Evolutionary conservation across 176 grass and related monocot species (phyloP).

Genomic region (Chrysopogon serrulatus): DNA sequence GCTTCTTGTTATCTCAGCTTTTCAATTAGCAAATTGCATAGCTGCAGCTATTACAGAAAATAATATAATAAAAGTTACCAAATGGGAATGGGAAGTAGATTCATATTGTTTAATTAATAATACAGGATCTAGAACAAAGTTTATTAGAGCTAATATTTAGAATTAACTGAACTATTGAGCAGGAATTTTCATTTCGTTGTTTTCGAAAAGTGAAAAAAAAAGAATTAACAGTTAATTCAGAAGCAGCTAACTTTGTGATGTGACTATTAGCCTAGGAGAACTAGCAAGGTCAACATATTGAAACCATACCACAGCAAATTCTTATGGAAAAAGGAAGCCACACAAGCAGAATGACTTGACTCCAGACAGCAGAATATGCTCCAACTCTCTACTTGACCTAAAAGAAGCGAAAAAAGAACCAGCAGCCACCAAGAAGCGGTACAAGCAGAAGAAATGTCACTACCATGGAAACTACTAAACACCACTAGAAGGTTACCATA

Average conservation of each 20-base stretch:
- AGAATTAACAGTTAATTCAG: neutral
- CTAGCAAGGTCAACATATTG: neutral
- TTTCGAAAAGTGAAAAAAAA: neutral
- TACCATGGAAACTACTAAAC: neutral
- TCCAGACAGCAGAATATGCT: neutral
- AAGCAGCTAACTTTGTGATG: neutral
- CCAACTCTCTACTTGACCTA: neutral
- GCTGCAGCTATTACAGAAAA: neutral
- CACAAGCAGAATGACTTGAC: conserved; percentile 18
- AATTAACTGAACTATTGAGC: neutral
- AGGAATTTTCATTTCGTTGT: neutral
- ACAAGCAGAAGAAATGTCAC: neutral
- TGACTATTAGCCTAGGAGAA: neutral
- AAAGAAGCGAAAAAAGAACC: conserved; percentile 3
- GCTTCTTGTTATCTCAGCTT: neutral
- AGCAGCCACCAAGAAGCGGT: conserved; percentile 1
- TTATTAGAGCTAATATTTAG: neutral
- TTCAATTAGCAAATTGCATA: neutral
- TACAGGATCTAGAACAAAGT: neutral
- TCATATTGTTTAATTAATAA: no score
- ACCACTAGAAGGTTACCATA: neutral
- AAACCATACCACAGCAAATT: neutral
- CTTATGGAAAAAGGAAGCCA: conserved; percentile 1
- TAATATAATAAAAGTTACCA: conserved; percentile 4
- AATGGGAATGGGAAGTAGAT: conserved; percentile 12